Evolutionary conservation across 345 rosid genomes (phyloP).

Genomic region (Bruguiera gymnorhiza): DNA sequence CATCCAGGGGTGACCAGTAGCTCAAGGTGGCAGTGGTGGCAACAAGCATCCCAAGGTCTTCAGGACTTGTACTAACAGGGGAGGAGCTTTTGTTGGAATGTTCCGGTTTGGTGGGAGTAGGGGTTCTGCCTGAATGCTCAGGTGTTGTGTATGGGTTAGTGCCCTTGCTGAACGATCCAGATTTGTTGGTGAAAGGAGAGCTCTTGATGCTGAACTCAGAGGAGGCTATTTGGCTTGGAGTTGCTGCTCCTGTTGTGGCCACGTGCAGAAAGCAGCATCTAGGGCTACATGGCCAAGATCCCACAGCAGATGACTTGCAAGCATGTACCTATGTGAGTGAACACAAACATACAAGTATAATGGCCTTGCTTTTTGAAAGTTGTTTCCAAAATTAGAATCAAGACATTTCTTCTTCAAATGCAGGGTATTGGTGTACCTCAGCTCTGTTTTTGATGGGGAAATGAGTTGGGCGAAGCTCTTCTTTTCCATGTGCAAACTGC

Average conservation of each 20-base stretch:
- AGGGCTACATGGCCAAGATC: constrained; percentile 21
- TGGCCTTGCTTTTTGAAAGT: constrained; percentile 1
- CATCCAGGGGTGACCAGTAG: constrained; percentile 66
- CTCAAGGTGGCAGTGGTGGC: constrained; percentile 2
- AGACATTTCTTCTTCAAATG: background rate
- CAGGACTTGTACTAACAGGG: background rate
- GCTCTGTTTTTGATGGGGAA: constrained; percentile 30
- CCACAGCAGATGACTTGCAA: constrained; percentile 23
- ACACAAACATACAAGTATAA: constrained; percentile 12
- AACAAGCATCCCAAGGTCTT: background rate
- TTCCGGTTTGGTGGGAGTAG: background rate
- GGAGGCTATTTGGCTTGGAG: constrained; percentile 12
- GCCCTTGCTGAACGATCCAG: constrained; percentile 14
- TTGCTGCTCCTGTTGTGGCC: constrained; percentile 12
- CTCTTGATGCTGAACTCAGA: constrained; percentile 4
- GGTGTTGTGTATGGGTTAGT: background rate
- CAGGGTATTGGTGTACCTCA: constrained; percentile 30
- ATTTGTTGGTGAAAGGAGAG: constrained; percentile 6
- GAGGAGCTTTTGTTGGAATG: constrained; percentile 4
- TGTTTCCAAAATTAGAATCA: background rate
- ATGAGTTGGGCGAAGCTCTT: constrained; percentile 35
- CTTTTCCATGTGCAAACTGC: constrained; percentile 55
- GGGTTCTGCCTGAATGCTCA: constrained; percentile 6
- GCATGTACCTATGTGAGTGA: constrained; percentile 21
- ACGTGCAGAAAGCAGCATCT: constrained; percentile 23